Percentiles rank a stretch among this genome's conserved stretches.
Conservation (phyloP, 352 stramenopile species). For the Phytophthora tubulina region DNA sequence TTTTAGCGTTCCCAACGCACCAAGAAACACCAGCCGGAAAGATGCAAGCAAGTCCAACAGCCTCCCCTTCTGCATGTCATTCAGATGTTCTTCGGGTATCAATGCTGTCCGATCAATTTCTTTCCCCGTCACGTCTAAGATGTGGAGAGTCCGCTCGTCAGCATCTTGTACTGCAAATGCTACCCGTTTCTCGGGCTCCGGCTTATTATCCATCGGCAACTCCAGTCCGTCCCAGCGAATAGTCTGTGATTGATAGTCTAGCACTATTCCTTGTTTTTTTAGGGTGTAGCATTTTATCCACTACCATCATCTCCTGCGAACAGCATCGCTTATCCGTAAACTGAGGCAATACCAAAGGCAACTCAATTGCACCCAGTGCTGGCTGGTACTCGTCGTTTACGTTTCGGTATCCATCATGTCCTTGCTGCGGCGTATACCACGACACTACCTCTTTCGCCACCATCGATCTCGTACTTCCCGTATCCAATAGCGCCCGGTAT, state of each 20-base stretch:
- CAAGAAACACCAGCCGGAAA: background rate
- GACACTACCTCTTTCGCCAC: slow-evolving; percentile 11
- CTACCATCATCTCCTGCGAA: background rate
- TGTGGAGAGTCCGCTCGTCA: background rate
- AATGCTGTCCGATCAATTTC: background rate
- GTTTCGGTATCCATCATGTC: background rate
- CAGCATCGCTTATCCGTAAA: slow-evolving; percentile 1
- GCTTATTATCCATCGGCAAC: too few relatives aligned
- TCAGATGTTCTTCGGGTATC: slow-evolving; percentile 2
- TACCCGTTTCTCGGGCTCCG: too few relatives aligned
- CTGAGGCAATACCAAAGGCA: background rate
- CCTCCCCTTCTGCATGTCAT: background rate
- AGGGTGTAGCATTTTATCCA: background rate
- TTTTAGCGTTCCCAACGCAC: too few relatives aligned
- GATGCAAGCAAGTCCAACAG: background rate
- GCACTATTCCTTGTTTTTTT: background rate
- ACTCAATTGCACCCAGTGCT: background rate
- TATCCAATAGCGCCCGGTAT: background rate
- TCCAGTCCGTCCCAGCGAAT: too few relatives aligned
- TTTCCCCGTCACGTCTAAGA: slow-evolving; percentile 12
- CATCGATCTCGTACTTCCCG: background rate
- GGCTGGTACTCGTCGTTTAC: background rate
- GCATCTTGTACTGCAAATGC: too few relatives aligned
- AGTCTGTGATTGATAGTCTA: too few relatives aligned
- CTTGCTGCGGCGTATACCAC: background rate